Evolutionary conservation across 1,284 basidiomycete genomes (phyloP).

Genomic region (Phellopilus nigrolimitatus): DNA sequence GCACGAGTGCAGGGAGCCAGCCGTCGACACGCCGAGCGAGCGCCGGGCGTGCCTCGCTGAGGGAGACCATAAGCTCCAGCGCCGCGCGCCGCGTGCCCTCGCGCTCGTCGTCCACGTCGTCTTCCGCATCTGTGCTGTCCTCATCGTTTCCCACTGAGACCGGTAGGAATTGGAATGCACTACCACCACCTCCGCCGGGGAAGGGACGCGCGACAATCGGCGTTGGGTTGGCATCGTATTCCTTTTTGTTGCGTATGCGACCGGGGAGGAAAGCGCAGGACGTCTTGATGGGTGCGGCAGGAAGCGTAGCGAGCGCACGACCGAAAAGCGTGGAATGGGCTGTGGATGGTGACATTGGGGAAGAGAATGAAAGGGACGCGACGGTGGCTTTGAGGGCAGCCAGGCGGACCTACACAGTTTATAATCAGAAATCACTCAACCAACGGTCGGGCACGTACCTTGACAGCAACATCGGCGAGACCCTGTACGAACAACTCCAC

Average conservation of each 20-base stretch:
- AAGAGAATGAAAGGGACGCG: conserved; percentile 56
- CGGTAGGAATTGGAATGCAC: conserved; percentile 55
- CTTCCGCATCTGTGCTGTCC: conserved; percentile 28
- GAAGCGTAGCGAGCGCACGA: conserved; percentile 57
- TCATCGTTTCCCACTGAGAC: conserved; percentile 28
- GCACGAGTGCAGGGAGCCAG: conserved; percentile 63
- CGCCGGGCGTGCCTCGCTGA: conserved; percentile 60
- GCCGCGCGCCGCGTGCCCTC: conserved; percentile 57
- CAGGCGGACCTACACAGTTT: conserved; percentile 13
- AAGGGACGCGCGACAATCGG: conserved; percentile 67
- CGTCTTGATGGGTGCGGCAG: conserved; percentile 45
- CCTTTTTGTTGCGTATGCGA: conserved; percentile 52
- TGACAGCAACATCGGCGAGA: conserved; percentile 8
- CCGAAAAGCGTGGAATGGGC: conserved; percentile 52
- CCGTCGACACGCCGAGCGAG: conserved; percentile 64
- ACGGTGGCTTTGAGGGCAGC: conserved; percentile 41
- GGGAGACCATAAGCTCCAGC: conserved; percentile 72
- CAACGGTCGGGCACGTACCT: conserved; percentile 6
- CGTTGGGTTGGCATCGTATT: conserved; percentile 62
- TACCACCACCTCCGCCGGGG: conserved; percentile 31
- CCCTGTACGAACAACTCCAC: conserved; percentile 17
- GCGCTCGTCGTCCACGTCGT: conserved; percentile 29
- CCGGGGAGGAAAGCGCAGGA: conserved; percentile 62
- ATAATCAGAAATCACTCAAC: neutral
- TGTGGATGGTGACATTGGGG: conserved; percentile 48